Evolutionary conservation across 495 filamentous ascomycete genomes (phyloP).

Genomic region (Aspergillus nidulans): DNA sequence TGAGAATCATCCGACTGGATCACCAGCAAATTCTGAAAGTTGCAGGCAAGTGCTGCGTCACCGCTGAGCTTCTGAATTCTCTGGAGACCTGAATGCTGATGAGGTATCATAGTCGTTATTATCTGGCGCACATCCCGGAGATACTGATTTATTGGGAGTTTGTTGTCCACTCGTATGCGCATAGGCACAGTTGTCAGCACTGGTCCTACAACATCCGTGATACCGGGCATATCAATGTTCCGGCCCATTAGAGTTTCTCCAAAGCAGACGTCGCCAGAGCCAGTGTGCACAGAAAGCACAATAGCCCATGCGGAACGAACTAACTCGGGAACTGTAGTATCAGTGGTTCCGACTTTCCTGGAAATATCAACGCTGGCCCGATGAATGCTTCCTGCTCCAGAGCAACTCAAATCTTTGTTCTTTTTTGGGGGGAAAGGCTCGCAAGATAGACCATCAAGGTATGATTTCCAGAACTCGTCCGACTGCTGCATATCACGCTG

Average conservation of each 20-base stretch:
- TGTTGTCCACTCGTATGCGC: constrained; percentile 38
- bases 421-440: constrained; percentile 25
- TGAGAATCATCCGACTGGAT: constrained; percentile 42
- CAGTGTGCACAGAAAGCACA: constrained; percentile 41
- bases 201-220: constrained; percentile 50
- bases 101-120: constrained; percentile 46
- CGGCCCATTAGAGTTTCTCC: constrained; percentile 54
- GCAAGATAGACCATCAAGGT: constrained; percentile 22
- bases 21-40: constrained; percentile 59
- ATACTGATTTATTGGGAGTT: constrained; percentile 32
- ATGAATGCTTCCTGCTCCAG: constrained; percentile 31
- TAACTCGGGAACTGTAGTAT: constrained; percentile 44
- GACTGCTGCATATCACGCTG: constrained; percentile 30
- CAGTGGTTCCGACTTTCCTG: constrained; percentile 16
- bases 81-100: constrained; percentile 44
- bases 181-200: constrained; percentile 50
- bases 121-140: constrained; percentile 39
- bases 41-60: constrained; percentile 48
- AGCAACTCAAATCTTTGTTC: constrained; percentile 23
- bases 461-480: constrained; percentile 43
- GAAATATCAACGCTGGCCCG: constrained; percentile 22
- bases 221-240: constrained; percentile 45
- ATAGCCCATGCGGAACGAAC: constrained; percentile 54
- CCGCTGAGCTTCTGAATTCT: constrained; percentile 35
- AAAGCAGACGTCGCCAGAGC: constrained; percentile 48